These are phyloP conservation scores for Clavaria fumosa DNA, from an alignment of 768 basidiomycete genomes.

Conservation along the genomic window DNA sequence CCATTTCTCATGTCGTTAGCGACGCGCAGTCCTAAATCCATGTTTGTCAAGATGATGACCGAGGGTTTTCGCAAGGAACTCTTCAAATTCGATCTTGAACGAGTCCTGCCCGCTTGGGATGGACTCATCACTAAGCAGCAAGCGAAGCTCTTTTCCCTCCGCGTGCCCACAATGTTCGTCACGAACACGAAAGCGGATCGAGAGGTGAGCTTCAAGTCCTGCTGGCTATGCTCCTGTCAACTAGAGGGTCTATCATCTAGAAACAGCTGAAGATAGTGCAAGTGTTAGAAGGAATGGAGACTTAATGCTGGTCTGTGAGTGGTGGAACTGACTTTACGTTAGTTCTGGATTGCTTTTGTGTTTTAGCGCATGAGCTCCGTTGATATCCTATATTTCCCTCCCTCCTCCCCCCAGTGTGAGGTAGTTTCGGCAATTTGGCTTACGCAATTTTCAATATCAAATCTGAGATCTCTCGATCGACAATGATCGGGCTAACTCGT, in stretches of 20 bases:
- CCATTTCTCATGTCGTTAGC: conserved; percentile 17
- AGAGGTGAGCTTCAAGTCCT: conserved; percentile 31
- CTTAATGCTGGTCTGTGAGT: conserved; percentile 3
- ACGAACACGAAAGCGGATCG: conserved; percentile 32
- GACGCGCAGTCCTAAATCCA: conserved; percentile 3
- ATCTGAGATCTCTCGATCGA: too few species aligned
- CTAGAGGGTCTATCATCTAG: conserved; percentile 19
- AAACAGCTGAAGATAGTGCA: conserved; percentile 57
- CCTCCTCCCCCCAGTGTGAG: too few species aligned
- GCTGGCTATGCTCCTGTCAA: too few species aligned
- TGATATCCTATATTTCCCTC: too few species aligned
- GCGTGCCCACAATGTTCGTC: conserved; percentile 59
- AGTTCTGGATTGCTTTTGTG: too few species aligned
- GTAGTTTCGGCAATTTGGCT: too few species aligned
- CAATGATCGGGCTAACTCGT: too few species aligned
- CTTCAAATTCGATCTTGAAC: conserved; percentile 50
- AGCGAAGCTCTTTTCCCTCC: conserved; percentile 36
- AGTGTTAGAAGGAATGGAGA: conserved; percentile 40
- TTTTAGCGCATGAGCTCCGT: too few species aligned
- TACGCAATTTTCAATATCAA: too few species aligned
- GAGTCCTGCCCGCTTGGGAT: conserved; percentile 64
- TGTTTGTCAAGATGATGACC: conserved; percentile 39
- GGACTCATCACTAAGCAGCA: conserved; percentile 61
- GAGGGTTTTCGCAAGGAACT: conserved; percentile 51
- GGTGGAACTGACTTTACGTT: too few species aligned